Percentiles rank a stretch among this genome's conserved stretches.
These are phyloP conservation scores for Aureobasidium sp. DNA, from an alignment of 2,329 filamentous ascomycete species.

Conservation along the genomic window DNA sequence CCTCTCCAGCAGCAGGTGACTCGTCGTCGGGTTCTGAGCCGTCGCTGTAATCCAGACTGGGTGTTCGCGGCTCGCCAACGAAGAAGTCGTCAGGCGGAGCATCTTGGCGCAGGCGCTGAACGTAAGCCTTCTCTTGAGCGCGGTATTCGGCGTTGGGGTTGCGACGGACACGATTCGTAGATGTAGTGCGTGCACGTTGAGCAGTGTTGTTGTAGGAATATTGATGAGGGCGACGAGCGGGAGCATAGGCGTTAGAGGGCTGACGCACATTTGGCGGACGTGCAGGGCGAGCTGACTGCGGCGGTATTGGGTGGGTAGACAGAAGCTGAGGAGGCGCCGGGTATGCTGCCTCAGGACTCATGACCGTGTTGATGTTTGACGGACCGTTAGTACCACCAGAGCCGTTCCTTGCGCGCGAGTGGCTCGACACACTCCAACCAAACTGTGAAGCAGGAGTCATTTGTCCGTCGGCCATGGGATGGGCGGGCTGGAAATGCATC, in stretches of 20 bases:
- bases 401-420: constrained; percentile 8
- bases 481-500: constrained; percentile 7
- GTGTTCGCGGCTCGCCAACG: constrained; percentile 60
- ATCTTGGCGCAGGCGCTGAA: constrained; percentile 82
- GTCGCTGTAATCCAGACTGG: constrained; percentile 55
- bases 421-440: constrained; percentile 18
- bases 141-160: constrained; percentile 67
- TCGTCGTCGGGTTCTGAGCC: constrained; percentile 88
- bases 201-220: constrained; percentile 36
- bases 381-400: constrained; percentile 9
- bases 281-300: neutral
- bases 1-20: constrained; percentile 74
- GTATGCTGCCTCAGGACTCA: neutral
- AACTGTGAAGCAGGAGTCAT: constrained; percentile 23
- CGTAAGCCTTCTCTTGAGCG: constrained; percentile 88
- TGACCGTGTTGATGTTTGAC: neutral
- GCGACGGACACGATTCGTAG: constrained; percentile 45
- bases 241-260: constrained; percentile 43
- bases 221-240: constrained; percentile 39
- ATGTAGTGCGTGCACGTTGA: constrained; percentile 48
- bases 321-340: constrained; percentile 14
- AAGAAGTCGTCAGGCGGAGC: constrained; percentile 56
- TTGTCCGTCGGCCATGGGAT: neutral
- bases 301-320: constrained; percentile 15
- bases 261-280: constrained; percentile 38